phyloP scores from a whole-genome alignment of 306 rosid species.

The Quercus aquifolioides region DNA sequence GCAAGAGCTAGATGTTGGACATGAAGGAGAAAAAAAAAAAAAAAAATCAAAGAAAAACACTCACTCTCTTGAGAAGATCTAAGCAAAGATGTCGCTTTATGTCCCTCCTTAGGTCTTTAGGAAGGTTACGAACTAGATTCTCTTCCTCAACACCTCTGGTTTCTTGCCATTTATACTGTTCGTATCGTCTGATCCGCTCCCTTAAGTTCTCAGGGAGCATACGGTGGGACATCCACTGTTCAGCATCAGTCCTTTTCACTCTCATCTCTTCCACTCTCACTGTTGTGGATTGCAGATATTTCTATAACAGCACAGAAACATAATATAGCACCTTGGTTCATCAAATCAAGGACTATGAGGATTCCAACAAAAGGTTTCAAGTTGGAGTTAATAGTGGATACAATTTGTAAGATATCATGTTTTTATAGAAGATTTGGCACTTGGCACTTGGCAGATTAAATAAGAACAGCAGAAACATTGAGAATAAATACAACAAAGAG shows the following conservation, averaged over 20 bases:
- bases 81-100: slow-evolving; percentile 84
- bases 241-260: slow-evolving; percentile 67
- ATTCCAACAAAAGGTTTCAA: neutral
- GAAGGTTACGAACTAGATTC: slow-evolving; percentile 59
- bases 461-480: neutral
- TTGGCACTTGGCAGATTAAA: neutral
- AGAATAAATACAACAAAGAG: neutral
- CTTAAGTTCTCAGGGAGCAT: slow-evolving; percentile 68
- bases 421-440: neutral
- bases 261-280: slow-evolving; percentile 90
- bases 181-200: slow-evolving; percentile 69
- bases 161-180: slow-evolving; percentile 92
- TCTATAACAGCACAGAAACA: slow-evolving; percentile 40
- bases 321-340: neutral
- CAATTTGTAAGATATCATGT: neutral
- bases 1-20: neutral
- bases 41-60: slow-evolving; percentile 18
- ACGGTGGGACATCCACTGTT: slow-evolving; percentile 93
- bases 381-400: neutral
- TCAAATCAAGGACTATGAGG: neutral
- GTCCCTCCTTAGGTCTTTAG: slow-evolving; percentile 87
- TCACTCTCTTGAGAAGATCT: slow-evolving; percentile 54
- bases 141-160: slow-evolving; percentile 88
- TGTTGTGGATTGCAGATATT: slow-evolving; percentile 77
- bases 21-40: neutral